Conservation (phyloP, 1,139 yeast genomes). For the Pichiaceae sp. region DNA sequence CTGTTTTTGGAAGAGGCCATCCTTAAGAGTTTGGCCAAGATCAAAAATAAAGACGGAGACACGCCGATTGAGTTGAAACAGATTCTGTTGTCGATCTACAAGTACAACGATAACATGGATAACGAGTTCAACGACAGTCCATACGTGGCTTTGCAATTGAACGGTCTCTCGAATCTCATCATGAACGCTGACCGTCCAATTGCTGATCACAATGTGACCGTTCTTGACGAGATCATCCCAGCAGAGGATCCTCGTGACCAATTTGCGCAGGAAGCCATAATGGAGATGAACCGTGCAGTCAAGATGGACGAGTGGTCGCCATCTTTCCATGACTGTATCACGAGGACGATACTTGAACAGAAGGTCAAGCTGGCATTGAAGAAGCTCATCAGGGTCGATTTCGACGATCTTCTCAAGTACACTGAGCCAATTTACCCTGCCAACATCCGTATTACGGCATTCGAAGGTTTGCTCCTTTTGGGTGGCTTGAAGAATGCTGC, state of each 20-base stretch:
- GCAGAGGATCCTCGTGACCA: conserved; percentile 21
- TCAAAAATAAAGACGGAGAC: conserved; percentile 51
- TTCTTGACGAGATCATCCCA: conserved; percentile 12
- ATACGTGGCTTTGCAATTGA: conserved; percentile 54
- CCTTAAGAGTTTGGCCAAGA: conserved; percentile 50
- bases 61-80: conserved; percentile 58
- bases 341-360: conserved; percentile 48
- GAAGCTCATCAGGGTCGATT: conserved; percentile 45
- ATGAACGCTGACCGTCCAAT: conserved; percentile 28
- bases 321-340: conserved; percentile 53
- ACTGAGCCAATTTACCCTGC: conserved; percentile 42
- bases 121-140: conserved; percentile 70
- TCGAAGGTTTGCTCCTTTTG: conserved; percentile 56
- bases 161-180: conserved; percentile 40
- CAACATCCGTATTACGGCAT: conserved; percentile 60
- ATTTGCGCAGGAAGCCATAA: conserved; percentile 37
- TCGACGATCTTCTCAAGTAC: conserved; percentile 41
- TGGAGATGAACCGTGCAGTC: conserved; percentile 64
- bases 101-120: conserved; percentile 79
- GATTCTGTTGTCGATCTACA: conserved; percentile 61
- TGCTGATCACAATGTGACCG: conserved; percentile 12
- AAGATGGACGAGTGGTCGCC: conserved; percentile 87
- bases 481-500: conserved; percentile 70
- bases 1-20: conserved; percentile 68
- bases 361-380: conserved; percentile 52